These are phyloP conservation scores for Chytriomyces sp. DNA, from an alignment of 192 early-diverging fungal species.

Conservation along the genomic window DNA sequence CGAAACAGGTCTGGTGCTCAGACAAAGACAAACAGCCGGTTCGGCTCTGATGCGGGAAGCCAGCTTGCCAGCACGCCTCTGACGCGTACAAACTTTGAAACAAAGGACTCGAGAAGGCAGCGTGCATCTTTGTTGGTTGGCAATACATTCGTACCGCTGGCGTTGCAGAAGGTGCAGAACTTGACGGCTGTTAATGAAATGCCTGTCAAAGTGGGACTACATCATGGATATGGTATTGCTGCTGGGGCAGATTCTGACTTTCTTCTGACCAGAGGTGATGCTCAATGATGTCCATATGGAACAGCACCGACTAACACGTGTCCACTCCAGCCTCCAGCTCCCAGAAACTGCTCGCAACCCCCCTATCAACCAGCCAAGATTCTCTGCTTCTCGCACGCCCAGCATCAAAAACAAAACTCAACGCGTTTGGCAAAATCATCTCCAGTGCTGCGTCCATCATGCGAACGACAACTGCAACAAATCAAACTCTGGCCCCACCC, in stretches of 20 bases:
- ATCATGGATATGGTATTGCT: background rate
- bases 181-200: background rate
- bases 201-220: background rate
- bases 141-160: background rate
- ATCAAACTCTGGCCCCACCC: no score
- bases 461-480: no score
- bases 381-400: background rate
- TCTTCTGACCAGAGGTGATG: background rate
- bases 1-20: no score
- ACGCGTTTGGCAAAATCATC: background rate
- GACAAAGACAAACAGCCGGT: no score
- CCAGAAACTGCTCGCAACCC: background rate
- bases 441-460: background rate
- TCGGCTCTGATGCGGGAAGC: no score
- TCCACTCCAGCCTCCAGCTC: no score
- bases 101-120: background rate
- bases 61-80: no score
- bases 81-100: background rate
- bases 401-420: background rate
- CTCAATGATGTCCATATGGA: no score
- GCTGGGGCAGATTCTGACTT: background rate
- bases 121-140: background rate
- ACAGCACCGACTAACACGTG: no score
- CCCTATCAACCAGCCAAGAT: background rate
- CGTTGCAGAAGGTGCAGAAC: background rate